Conservation (phyloP, 1,284 basidiomycete species). For the Nidula niveotomentosa region DNA sequence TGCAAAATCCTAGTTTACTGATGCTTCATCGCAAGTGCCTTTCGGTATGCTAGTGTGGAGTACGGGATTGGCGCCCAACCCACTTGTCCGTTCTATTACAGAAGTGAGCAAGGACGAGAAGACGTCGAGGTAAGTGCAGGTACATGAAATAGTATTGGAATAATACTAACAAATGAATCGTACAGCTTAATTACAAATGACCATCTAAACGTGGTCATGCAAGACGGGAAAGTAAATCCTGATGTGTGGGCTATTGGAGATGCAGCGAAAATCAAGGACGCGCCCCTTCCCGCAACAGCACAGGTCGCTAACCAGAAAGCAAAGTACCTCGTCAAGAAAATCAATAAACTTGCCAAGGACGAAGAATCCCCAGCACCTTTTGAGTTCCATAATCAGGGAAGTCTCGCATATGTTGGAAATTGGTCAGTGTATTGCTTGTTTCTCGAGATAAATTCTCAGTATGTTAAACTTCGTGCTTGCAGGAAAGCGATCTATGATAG, state of each 20-base stretch:
- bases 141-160: too few relatives aligned
- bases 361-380: constrained; percentile 47
- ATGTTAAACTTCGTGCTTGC: not conserved
- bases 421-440: constrained; percentile 40
- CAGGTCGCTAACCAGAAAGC: constrained; percentile 87
- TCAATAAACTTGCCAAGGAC: constrained; percentile 61
- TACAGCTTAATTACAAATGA: constrained; percentile 57
- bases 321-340: constrained; percentile 66
- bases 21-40: constrained; percentile 45
- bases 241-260: constrained; percentile 88
- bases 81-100: constrained; percentile 62
- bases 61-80: constrained; percentile 81
- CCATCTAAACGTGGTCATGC: constrained; percentile 58
- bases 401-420: constrained; percentile 80
- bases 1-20: not conserved
- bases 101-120: constrained; percentile 62
- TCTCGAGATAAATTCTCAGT: not conserved
- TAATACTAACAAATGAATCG: too few relatives aligned
- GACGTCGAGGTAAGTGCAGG: too few relatives aligned
- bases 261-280: constrained; percentile 60
- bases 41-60: constrained; percentile 88
- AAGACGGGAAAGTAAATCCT: constrained; percentile 58
- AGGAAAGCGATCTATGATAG: constrained; percentile 81
- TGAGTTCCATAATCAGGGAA: constrained; percentile 71
- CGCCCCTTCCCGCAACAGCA: constrained; percentile 79